These are phyloP conservation scores for Hemerocallis citrina DNA, from an alignment of 106 monocot genomes.

Conservation along the genomic window DNA sequence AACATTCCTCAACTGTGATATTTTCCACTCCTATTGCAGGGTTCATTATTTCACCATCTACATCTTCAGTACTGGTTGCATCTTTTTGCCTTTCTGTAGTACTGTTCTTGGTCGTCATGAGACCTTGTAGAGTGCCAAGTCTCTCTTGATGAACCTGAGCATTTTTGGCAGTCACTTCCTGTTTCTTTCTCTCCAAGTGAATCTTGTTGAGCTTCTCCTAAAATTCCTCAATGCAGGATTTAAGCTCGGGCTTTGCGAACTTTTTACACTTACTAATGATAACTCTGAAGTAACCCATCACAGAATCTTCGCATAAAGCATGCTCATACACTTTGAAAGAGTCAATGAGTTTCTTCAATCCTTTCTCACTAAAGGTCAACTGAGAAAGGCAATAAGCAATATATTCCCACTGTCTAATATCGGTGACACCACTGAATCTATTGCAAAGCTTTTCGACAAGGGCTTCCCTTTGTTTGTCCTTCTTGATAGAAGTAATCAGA, in stretches of 20 bases:
- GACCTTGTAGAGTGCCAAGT: constrained; percentile 35
- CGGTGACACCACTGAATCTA: constrained; percentile 72
- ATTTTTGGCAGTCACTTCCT: constrained; percentile 65
- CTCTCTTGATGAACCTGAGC: constrained; percentile 61
- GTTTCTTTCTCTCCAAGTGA: constrained; percentile 76
- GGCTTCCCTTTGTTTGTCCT: constrained; percentile 99
- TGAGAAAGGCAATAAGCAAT: constrained; percentile 96
- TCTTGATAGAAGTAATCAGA: constrained; percentile 84
- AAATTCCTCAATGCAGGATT: constrained; percentile 85
- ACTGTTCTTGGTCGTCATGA: constrained; percentile 17
- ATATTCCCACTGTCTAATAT: constrained; percentile 65
- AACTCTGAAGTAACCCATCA: constrained; percentile 69
- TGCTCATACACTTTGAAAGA: constrained; percentile 81
- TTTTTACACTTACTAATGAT: constrained; percentile 93
- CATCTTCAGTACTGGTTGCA: constrained; percentile 44
- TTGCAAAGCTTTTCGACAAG: constrained; percentile 99
- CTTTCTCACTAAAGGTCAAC: constrained; percentile 80
- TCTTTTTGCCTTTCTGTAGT: neutral
- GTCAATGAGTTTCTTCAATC: constrained; percentile 86
- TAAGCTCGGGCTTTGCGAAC: constrained; percentile 79
- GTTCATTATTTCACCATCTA: constrained; percentile 46
- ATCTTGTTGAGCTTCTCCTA: constrained; percentile 80
- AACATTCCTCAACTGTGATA: constrained; percentile 1
- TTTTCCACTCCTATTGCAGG: constrained; percentile 13
- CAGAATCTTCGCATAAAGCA: constrained; percentile 74